Evolutionary conservation across 192 early-diverging fungal genomes (phyloP), one percentile per base, ranked within the genome.

Genomic region (Phycomyces blakesleeanus): DNA sequence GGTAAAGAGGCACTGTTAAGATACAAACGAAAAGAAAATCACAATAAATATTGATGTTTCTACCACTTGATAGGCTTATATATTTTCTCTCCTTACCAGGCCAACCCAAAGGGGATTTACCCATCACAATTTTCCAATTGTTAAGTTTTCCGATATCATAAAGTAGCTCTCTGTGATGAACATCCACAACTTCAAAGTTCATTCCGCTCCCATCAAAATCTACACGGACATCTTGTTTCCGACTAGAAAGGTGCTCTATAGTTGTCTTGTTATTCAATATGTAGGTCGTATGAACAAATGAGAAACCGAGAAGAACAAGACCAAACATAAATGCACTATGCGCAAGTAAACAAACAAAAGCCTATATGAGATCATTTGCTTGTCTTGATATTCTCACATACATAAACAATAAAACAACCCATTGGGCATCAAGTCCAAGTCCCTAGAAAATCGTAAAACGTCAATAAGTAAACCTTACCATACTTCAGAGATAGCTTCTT

Each of bases 101-200:
- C 74, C 74, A 76, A 18, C 26, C 51, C 15, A 25, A 29, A n/a
- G 34, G 21, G 21, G 47, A 69, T 38, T 69, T 59, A 5, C 81
- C 81, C 81, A 83, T 80, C 0, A 73, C 64, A 16, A 67, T 64
- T 15, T 69, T 56, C 81, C 81, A 83, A 49, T 83, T 83, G n/a
- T 71, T 52, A 5, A 61, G 56, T 16, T 47, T 68, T 9, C 78
- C 76, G 27, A 76, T 18, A 26, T 78, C 69, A 66, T 72, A 83
- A 14, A 78, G 51, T 26, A 61, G 69, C 27, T 78, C 75, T 42
- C 74, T 66, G 41, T 64, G 57, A 20, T 75, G 66, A 14, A 61
- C 39, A 14, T 67, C 57, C 0, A 78, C 77, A 26, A 79, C 68
- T 58, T 71, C 61, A 51, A 64, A 63, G 20, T 54, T 34, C 27